Evolutionary conservation across 805 yeast genomes (phyloP).

Genomic region (Candida nitratophila): DNA sequence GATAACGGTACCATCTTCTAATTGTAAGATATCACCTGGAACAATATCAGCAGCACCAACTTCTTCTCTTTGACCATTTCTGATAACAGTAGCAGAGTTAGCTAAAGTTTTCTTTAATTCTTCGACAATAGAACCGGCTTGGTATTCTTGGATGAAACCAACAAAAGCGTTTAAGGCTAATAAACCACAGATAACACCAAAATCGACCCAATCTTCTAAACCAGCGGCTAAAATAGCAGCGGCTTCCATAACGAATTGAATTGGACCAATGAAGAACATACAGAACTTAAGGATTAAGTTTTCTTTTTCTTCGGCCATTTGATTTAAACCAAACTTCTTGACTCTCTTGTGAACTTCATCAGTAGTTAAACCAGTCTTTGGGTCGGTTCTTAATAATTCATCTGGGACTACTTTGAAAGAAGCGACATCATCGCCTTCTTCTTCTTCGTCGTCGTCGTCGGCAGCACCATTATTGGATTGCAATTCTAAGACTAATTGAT

Average conservation of each 20-base stretch:
- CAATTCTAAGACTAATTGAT: conserved; percentile 68
- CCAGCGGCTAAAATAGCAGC: conserved; percentile 95
- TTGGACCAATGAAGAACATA: conserved; percentile 90
- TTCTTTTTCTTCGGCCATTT: conserved; percentile 86
- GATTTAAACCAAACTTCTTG: conserved; percentile 85
- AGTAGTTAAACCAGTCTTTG: conserved; percentile 63
- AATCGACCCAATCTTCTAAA: conserved; percentile 97
- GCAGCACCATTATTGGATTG: conserved; percentile 58
- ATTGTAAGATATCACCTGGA: conserved; percentile 90
- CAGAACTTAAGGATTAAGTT: conserved; percentile 71
- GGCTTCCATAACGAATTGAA: conserved; percentile 96
- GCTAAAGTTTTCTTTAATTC: conserved; percentile 94
- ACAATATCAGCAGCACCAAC: conserved; percentile 79
- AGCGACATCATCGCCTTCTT: conserved; percentile 43
- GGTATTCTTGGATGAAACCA: conserved; percentile 96
- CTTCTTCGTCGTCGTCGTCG: conserved; percentile 46
- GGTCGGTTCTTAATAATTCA: conserved; percentile 77
- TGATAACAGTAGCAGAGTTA: conserved; percentile 76
- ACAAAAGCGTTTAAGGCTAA: conserved; percentile 82
- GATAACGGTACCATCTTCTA: conserved; percentile 89
- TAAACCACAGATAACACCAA: conserved; percentile 92
- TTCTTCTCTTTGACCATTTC: conserved; percentile 75
- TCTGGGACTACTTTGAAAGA: conserved; percentile 79
- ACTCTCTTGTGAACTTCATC: conserved; percentile 79
- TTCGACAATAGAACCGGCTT: conserved; percentile 96